Percentiles rank a stretch among this genome's conserved stretches.
These are phyloP conservation scores for Tolypocladium cylindrosporum DNA, from an alignment of 2,329 filamentous ascomycete genomes.

Conservation along the genomic window DNA sequence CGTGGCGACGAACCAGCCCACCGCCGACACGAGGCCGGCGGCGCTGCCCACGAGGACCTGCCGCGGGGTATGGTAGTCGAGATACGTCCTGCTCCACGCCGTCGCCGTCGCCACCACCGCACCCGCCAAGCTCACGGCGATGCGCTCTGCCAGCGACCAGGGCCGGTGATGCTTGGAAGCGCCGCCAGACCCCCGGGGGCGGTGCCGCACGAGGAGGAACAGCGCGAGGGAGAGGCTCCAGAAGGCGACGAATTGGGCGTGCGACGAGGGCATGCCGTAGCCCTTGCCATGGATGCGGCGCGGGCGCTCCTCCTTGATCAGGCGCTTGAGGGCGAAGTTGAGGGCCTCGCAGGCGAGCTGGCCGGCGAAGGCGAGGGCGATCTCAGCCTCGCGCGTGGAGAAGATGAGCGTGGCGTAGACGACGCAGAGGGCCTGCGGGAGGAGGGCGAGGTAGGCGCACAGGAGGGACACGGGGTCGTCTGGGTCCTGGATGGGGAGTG, in stretches of 20 bases:
- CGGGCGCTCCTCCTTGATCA: conserved; percentile 87
- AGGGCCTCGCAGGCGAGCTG: conserved; percentile 86
- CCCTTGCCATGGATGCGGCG: conserved; percentile 79
- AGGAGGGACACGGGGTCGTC: conserved; percentile 73
- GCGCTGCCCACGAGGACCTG: conserved; percentile 76
- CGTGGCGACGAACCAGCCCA: conserved; percentile 71
- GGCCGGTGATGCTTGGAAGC: conserved; percentile 25
- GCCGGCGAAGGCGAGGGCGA: conserved; percentile 80
- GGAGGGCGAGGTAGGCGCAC: conserved; percentile 87
- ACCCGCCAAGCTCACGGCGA: conserved; percentile 42
- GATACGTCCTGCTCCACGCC: conserved; percentile 75
- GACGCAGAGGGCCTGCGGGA: conserved; percentile 84
- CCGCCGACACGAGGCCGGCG: conserved; percentile 61
- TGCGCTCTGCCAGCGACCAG: conserved; percentile 52
- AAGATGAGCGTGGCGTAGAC: conserved; percentile 85
- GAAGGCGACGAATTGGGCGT: conserved; percentile 90
- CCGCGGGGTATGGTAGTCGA: conserved; percentile 82
- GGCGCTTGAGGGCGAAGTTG: conserved; percentile 81
- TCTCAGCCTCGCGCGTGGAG: conserved; percentile 83
- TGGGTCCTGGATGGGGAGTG: conserved; percentile 56
- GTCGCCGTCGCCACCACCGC: conserved; percentile 56
- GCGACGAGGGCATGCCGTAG: conserved; percentile 93
- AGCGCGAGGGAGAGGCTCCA: conserved; percentile 77
- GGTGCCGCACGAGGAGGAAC: conserved; percentile 76
- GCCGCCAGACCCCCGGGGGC: conserved; percentile 30